Base-by-base conservation (phyloP, 2,329 filamentous ascomycete genomes). In the Colletotrichum abscissum region DNA sequence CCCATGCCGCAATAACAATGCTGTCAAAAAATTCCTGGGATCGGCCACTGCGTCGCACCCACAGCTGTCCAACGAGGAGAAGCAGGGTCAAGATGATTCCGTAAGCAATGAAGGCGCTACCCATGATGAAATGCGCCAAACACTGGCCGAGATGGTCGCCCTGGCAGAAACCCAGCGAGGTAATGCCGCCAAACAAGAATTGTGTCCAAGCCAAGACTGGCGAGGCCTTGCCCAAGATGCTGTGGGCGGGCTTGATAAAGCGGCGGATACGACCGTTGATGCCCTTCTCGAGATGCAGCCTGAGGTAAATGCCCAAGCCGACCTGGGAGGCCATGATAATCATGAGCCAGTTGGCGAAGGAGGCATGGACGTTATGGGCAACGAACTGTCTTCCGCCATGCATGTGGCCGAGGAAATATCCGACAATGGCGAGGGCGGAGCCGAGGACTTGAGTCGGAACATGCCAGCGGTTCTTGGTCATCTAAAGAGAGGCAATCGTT, bases 1-100 rank as follows among this genome's bases (percentile, higher is more conserved):
- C 97, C 97, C 97, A 99, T 1, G 93, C 92, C 1, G 95, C 94
- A 80, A 99, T 98, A 77, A 98, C 89, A 63, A 93, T 84, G 74
- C 93, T 97, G 83, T 99, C 97, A 82, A 97, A 98, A 86, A 99
- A 99, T 82, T 99, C 97, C 82, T 98, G 97, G 69, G 94, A 97
- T 66, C 95, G 91, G 22, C 95, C 95, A 4, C 92, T 94, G 60
- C 92, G 90, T 76, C 91, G 91, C 70, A 99, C 85, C 95, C 95
- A 98, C 38, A 91, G 84, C 83, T 98, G 97, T 16, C 97, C 97
- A 54, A 97, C 95, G 8, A 98, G 86, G 42, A 98, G 89, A 24
- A 98, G 85, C 24, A 98, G 92, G 2, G 94, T 95, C 76, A 99
- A 88, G 49, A 98, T 81, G 67, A 98, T 93, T 33, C 94, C 97